phyloP scores from a whole-genome alignment of 257 asterid genomes.

The Petunia secreta region DNA sequence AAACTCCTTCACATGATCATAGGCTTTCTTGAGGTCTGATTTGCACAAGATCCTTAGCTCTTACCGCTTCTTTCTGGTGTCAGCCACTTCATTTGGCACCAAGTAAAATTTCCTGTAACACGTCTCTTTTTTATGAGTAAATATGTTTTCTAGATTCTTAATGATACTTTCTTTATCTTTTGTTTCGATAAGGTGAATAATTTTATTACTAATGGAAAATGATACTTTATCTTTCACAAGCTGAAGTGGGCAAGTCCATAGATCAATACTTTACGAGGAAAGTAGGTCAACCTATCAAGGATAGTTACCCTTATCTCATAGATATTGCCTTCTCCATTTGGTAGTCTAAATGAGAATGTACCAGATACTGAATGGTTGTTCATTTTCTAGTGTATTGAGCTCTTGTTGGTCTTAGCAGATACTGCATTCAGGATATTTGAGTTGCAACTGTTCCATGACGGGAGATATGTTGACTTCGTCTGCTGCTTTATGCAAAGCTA shows the following conservation, averaged over 20 bases:
- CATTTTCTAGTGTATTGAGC: not conserved
- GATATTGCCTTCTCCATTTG: not conserved
- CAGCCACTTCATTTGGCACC: no score
- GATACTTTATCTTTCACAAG: not conserved
- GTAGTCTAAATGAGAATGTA: slow-evolving; percentile 9
- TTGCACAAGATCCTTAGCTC: no score
- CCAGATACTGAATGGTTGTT: slow-evolving; percentile 29
- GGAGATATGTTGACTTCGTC: slow-evolving; percentile 77
- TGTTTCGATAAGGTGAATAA: no score
- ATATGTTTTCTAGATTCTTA: not conserved
- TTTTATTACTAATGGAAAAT: no score
- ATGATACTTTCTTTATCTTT: no score
- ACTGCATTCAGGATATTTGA: slow-evolving; percentile 37
- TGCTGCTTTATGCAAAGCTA: slow-evolving; percentile 58
- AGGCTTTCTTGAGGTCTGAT: no score
- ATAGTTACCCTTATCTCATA: not conserved
- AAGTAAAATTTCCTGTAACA: not conserved
- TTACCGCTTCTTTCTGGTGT: no score
- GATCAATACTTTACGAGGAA: not conserved
- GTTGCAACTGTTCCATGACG: slow-evolving; percentile 47
- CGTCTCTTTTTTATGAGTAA: not conserved
- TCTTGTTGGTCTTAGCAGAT: slow-evolving; percentile 42
- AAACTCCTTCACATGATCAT: no score
- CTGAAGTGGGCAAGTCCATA: not conserved
- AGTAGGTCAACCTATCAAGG: not conserved